Conservation (phyloP, 805 yeast species). For the Yarrowia porcina region DNA sequence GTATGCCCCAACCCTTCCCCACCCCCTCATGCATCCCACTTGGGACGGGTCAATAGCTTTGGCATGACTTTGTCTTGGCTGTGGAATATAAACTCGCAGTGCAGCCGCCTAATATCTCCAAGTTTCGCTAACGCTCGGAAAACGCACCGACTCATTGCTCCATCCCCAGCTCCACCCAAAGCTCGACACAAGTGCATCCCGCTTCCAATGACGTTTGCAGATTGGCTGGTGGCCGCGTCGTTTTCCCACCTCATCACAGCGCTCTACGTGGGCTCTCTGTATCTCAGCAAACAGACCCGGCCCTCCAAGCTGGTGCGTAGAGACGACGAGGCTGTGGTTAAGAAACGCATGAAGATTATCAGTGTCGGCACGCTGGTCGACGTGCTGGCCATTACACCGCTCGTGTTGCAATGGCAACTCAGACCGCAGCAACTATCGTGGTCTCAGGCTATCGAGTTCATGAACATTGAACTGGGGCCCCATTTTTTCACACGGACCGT, state of each 20-base stretch:
- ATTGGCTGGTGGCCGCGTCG: slow-evolving; percentile 11
- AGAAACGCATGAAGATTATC: slow-evolving; percentile 35
- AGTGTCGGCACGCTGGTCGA: slow-evolving; percentile 39
- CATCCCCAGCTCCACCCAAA: too few relatives aligned
- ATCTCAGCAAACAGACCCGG: slow-evolving; percentile 29
- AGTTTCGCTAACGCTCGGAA: slow-evolving; percentile 3
- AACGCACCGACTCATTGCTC: neutral
- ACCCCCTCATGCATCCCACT: neutral
- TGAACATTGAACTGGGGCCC: neutral
- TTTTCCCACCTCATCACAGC: slow-evolving; percentile 28
- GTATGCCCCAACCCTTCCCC: too few relatives aligned
- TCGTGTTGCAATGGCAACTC: slow-evolving; percentile 23
- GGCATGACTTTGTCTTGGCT: too few relatives aligned
- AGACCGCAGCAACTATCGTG: neutral
- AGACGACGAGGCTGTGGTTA: slow-evolving; percentile 31
- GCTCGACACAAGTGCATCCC: too few relatives aligned
- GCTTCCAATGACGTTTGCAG: slow-evolving; percentile 16
- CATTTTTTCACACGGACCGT: neutral
- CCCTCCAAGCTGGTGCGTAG: slow-evolving; percentile 30
- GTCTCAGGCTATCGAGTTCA: neutral
- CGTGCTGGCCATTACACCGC: slow-evolving; percentile 33
- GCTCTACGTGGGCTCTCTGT: slow-evolving; percentile 32
- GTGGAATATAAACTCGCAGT: neutral
- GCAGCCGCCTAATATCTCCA: slow-evolving; percentile 22
- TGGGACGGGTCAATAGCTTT: neutral